Evolutionary conservation across 495 filamentous ascomycete species (phyloP), one percentile per base, ranked within the genome.

Genomic region (Neurospora sp.): DNA sequence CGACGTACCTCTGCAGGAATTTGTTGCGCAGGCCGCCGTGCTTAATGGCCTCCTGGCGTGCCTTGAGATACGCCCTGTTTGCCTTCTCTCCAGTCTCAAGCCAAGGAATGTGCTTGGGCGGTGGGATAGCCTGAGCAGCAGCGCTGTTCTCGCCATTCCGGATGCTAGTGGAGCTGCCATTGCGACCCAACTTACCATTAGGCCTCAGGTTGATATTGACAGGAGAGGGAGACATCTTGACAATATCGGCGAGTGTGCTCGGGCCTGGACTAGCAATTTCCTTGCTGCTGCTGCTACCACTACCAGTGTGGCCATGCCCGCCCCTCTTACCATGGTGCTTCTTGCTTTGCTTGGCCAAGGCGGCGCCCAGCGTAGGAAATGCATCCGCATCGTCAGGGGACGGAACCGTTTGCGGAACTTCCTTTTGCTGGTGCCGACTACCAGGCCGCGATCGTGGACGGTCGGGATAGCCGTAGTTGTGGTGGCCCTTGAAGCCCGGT

Each of bases 21-120:
- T 98, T 98, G 82, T 98, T 98, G 71, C 96, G 89, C 80, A 96
- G 88, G 72, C 93, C 94, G 74, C 96, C 96, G 80, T 99, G 96
- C 81, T 94, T 95, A 80, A 98, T 96, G 38, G 96, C 96, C 80
- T 98, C 93, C 76, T 93, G 92, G 46, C 96, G 89, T 73, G 93
- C 93, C 81, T 97, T 96, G 73, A 98, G 90, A 80, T 99, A 99
- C 46, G 92, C 91, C 82, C 93, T 92, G 82, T 99, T 98, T 69
- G 92, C 91, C 46, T 86, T 89, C 11, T 92, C 89, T n/a, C 96
- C 96, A 3, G 96, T 98, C 80, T 97, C 95, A 1, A 98, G 86
- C 96, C 96, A 99, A 9, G 96, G 96, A 62, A 98, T 94, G 78
- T 98, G 92, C 79, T 94, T 92, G 5, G 96, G 96, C 39, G 90